These are phyloP conservation scores for Dendrothele bispora DNA, from an alignment of 768 basidiomycete species.

Conservation along the genomic window DNA sequence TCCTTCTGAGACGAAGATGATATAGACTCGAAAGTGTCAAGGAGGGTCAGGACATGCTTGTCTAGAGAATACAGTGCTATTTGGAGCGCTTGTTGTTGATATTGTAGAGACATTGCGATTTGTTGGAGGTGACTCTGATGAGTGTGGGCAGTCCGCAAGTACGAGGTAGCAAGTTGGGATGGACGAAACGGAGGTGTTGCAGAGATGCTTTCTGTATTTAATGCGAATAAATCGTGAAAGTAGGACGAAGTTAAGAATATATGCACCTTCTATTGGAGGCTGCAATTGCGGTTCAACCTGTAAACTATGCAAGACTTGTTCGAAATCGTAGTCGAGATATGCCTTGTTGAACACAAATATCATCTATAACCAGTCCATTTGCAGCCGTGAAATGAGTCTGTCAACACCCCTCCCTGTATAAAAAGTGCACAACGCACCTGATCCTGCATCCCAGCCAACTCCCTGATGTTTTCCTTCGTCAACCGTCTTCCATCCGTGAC, in stretches of 20 bases:
- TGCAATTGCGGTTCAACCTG: constrained; percentile 60
- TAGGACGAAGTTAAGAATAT: neutral
- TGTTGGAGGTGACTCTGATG: constrained; percentile 65
- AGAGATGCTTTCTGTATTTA: constrained; percentile 50
- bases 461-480: constrained; percentile 68
- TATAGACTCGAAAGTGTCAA: constrained; percentile 69
- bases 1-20: constrained; percentile 57
- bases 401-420: too few species aligned
- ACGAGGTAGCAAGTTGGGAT: constrained; percentile 65
- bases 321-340: constrained; percentile 69
- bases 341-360: constrained; percentile 86
- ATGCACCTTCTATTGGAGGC: constrained; percentile 69
- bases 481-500: constrained; percentile 78
- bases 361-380: constrained; percentile 35
- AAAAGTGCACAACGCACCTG: constrained; percentile 49
- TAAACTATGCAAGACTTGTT: constrained; percentile 66
- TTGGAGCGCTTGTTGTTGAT: constrained; percentile 68
- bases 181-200: constrained; percentile 75
- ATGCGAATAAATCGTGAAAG: neutral
- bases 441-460: constrained; percentile 72
- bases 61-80: constrained; percentile 77
- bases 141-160: constrained; percentile 58
- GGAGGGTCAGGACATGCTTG: constrained; percentile 67
- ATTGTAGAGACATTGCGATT: constrained; percentile 50
- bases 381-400: neutral